Evolutionary conservation across 164 flowering plant species (phyloP), one percentile per base, ranked within the genome.

Genomic region (Chloranthus sessilifolius): DNA sequence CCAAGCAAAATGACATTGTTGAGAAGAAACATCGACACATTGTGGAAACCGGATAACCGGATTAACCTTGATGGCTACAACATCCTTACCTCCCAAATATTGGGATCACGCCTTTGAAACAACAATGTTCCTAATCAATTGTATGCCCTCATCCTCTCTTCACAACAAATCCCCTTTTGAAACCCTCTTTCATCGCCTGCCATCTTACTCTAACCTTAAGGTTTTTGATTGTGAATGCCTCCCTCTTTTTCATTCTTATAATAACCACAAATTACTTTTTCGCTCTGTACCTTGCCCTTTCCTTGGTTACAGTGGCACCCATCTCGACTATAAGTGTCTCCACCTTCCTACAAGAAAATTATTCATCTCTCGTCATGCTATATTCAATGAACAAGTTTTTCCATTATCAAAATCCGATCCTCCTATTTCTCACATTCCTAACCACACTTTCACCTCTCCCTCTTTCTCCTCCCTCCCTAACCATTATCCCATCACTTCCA

Each of bases 61-160:
- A 1, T 35, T 46, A 7, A 26, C 34, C 5, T 22, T 47, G 1
- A 7, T 28, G 36, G 36, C 35, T 2, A 12, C 26, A 26, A 35
- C 50, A 1, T 27, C 21, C 2, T 5, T 29, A 3, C 50, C 35
- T n/a, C 11, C 33, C 1, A n/a, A 0, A 27, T 47, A 47, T 27
- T 47, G 35, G 21, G 50, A 27, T 27, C 21, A 47, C 15, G 50
- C 35, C 10, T 26, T 46, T 17, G 14, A 19, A 27, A 47, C 22
- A 1, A 19, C 4, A 3, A 11, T 28, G 3, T 47, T 47, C 28
- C 50, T 47, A 6, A 47, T 29, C 2, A 47, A 47, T 15, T 7
- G 24, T 0, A 0, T 15, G 12, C 36, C 50, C 1, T 27, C 23
- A 26, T 20, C 20, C 9, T 11, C 8, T 7, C 26, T 6, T 16